These are phyloP conservation scores for Fomitopsis pinicola DNA, from an alignment of 1,284 basidiomycete species.

Conservation along the genomic window DNA sequence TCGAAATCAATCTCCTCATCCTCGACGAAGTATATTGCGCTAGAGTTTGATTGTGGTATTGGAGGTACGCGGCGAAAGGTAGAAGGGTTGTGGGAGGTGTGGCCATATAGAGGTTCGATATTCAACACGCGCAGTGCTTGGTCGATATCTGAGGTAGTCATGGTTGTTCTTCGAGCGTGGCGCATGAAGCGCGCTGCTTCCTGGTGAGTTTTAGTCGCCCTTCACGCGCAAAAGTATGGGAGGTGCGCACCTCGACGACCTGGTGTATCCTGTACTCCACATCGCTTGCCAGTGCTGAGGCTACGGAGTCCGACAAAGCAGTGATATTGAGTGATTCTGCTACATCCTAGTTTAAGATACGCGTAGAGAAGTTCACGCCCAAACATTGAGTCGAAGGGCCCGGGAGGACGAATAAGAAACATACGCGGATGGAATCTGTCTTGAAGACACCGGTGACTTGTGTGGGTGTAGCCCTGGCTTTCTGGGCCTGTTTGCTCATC, in stretches of 20 bases:
- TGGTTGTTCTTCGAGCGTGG: conserved; percentile 83
- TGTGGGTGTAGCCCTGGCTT: conserved; percentile 11
- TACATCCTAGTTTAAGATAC: conserved; percentile 61
- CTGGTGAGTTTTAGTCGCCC: conserved; percentile 35
- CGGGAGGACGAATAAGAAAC: background rate
- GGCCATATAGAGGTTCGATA: conserved; percentile 89
- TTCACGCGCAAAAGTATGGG: background rate
- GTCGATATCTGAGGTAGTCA: conserved; percentile 90
- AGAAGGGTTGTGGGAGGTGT: conserved; percentile 65
- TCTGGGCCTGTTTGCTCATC: conserved; percentile 18
- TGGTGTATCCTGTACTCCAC: conserved; percentile 97
- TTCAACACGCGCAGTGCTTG: conserved; percentile 91
- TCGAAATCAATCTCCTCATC: conserved; percentile 99
- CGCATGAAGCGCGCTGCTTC: conserved; percentile 97
- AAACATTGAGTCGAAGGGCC: background rate
- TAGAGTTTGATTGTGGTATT: conserved; percentile 55
- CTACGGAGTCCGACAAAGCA: conserved; percentile 78
- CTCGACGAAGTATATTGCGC: conserved; percentile 87
- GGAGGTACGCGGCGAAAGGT: conserved; percentile 72
- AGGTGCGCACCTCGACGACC: conserved; percentile 70
- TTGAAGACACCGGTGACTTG: conserved; percentile 62
- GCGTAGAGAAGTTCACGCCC: background rate
- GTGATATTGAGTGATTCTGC: conserved; percentile 86
- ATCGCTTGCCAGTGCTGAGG: conserved; percentile 87
- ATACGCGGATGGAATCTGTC: conserved; percentile 60